Conservation (phyloP, 345 rosid genomes). For the Populus davidiana region DNA sequence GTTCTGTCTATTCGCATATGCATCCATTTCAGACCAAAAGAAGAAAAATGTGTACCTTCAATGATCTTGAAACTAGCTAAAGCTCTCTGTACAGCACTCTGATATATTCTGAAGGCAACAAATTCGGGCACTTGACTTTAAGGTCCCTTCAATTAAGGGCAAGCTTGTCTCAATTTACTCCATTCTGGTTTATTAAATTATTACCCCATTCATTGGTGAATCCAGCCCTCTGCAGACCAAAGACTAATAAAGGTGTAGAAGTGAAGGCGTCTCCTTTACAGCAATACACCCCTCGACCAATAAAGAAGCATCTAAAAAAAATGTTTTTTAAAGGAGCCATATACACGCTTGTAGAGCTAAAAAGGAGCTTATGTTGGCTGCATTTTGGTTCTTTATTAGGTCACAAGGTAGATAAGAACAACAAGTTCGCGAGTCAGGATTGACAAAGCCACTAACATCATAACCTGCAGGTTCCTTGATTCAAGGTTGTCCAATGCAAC, state of each 20-base stretch:
- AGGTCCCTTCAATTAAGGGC: neutral
- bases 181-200: neutral
- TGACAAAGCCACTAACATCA: neutral
- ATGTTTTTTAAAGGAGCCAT: slow-evolving; percentile 24
- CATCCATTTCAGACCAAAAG: slow-evolving; percentile 13
- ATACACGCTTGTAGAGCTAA: slow-evolving; percentile 20
- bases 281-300: slow-evolving; percentile 9
- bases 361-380: neutral
- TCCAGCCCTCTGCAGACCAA: neutral
- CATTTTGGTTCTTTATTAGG: neutral
- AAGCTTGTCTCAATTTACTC: neutral
- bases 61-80: slow-evolving; percentile 4
- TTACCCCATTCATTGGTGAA: neutral
- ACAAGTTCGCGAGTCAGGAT: neutral
- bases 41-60: neutral
- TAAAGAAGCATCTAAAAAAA: slow-evolving; percentile 30
- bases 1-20: neutral
- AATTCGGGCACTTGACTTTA: neutral
- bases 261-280: slow-evolving; percentile 16
- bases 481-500: neutral
- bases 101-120: neutral
- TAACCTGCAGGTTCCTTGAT: slow-evolving; percentile 3
- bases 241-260: neutral
- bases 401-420: neutral
- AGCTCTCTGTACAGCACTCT: neutral